Evolutionary conservation across 2,329 filamentous ascomycete genomes (phyloP).

Genomic region (Clarireedia monteithiana): DNA sequence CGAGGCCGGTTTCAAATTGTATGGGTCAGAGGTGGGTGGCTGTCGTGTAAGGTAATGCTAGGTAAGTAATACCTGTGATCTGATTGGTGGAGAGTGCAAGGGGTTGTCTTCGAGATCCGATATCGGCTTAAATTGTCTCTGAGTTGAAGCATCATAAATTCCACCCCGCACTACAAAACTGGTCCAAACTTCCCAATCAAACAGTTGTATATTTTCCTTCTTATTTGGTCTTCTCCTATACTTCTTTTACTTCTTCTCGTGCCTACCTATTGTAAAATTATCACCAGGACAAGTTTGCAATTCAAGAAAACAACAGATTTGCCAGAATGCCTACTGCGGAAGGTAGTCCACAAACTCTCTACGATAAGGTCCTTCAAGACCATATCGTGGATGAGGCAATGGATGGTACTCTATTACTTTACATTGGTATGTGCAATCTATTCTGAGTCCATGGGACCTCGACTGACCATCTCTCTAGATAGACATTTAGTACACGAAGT

Average conservation of each 20-base stretch:
- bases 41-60: background rate
- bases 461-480: constrained; percentile 43
- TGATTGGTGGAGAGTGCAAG: background rate
- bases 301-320: background rate
- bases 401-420: constrained; percentile 85
- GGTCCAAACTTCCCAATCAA: background rate
- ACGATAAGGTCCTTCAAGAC: constrained; percentile 94
- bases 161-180: constrained; percentile 4
- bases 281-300: background rate
- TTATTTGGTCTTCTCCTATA: background rate
- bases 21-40: background rate
- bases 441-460: no score
- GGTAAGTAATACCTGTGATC: background rate
- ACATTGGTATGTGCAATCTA: constrained; percentile 62
- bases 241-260: background rate
- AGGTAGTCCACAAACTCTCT: constrained; percentile 52
- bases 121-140: constrained; percentile 8
- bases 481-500: constrained; percentile 97
- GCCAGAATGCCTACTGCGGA: constrained; percentile 10
- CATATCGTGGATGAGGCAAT: constrained; percentile 94
- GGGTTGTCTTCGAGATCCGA: background rate
- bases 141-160: constrained; percentile 8
- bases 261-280: background rate
- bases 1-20: background rate
- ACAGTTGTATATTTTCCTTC: background rate